Conservation (phyloP, 352 stramenopile species). For the Phytophthora quininea region DNA sequence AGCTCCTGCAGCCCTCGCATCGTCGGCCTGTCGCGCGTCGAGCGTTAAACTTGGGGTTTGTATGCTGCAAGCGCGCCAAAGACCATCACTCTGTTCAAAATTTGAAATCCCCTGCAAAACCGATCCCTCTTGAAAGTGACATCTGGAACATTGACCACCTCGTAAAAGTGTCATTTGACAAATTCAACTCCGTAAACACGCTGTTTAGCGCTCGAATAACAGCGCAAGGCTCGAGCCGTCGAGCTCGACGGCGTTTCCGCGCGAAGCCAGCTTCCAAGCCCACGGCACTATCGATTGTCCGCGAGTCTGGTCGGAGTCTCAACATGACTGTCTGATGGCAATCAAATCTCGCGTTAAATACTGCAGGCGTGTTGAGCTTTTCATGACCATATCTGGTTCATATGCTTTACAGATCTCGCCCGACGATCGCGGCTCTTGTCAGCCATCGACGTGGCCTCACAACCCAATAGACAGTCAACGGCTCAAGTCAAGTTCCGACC, state of each 20-base stretch:
- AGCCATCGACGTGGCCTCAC: slow-evolving; percentile 20
- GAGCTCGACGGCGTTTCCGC: background rate
- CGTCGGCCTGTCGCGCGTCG: slow-evolving; percentile 31
- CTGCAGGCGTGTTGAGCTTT: background rate
- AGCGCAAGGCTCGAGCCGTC: background rate
- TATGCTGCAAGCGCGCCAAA: slow-evolving; percentile 11
- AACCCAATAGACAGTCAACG: slow-evolving; percentile 38
- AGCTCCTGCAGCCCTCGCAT: slow-evolving; percentile 17
- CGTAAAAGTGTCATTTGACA: background rate
- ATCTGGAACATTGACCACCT: background rate
- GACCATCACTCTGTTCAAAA: slow-evolving; percentile 41
- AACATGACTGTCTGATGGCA: too few species aligned
- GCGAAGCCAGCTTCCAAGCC: background rate
- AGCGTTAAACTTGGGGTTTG: slow-evolving; percentile 34
- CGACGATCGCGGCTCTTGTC: background rate
- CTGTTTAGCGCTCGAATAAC: background rate
- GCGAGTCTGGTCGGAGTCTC: background rate
- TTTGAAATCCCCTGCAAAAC: slow-evolving; percentile 29
- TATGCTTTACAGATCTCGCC: background rate
- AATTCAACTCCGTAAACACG: background rate
- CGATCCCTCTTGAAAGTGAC: slow-evolving; percentile 17
- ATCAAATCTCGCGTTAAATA: background rate
- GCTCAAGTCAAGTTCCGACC: slow-evolving; percentile 1
- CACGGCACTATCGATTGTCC: background rate
- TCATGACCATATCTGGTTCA: background rate